phyloP scores from a whole-genome alignment of 768 basidiomycete genomes.

The Tylopilus subfusipes region DNA sequence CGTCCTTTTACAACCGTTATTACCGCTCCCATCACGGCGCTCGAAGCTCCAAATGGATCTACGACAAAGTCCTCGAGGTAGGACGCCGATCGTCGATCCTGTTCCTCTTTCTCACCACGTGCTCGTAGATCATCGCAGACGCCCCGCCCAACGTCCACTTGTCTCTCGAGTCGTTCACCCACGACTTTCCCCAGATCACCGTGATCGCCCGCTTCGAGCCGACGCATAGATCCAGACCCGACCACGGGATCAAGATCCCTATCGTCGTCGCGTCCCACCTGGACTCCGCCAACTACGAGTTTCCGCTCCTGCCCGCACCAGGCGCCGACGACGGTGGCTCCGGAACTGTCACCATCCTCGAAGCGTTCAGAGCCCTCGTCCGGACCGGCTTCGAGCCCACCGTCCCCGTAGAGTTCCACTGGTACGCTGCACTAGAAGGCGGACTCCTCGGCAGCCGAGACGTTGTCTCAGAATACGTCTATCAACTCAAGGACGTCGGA shows the following conservation, averaged over 20 bases:
- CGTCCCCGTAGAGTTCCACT: slow-evolving; percentile 64
- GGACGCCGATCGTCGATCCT: background rate
- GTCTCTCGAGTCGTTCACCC: slow-evolving; percentile 24
- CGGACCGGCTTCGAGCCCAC: slow-evolving; percentile 60
- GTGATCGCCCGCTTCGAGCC: slow-evolving; percentile 29
- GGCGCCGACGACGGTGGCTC: slow-evolving; percentile 54
- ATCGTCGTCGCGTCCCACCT: slow-evolving; percentile 42
- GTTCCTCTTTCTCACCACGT: background rate
- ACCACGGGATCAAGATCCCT: slow-evolving; percentile 15
- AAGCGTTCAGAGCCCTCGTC: slow-evolving; percentile 62
- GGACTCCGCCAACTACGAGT: slow-evolving; percentile 42
- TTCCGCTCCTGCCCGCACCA: slow-evolving; percentile 41
- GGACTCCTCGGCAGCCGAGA: slow-evolving; percentile 38
- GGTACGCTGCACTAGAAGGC: slow-evolving; percentile 74
- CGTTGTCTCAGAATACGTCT: slow-evolving; percentile 49
- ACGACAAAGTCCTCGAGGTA: slow-evolving; percentile 20
- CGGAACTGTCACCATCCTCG: slow-evolving; percentile 75
- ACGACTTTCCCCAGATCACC: slow-evolving; percentile 16
- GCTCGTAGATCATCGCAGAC: slow-evolving; percentile 10
- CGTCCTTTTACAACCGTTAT: slow-evolving; percentile 26
- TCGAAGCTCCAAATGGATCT: slow-evolving; percentile 38
- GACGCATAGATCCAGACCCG: background rate
- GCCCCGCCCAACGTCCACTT: slow-evolving; percentile 15
- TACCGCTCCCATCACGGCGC: slow-evolving; percentile 33
- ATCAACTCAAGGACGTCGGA: slow-evolving; percentile 40